Evolutionary conservation across 257 asterid genomes (phyloP), one percentile per base, ranked within the genome.

Genomic region (Sherardia arvensis): DNA sequence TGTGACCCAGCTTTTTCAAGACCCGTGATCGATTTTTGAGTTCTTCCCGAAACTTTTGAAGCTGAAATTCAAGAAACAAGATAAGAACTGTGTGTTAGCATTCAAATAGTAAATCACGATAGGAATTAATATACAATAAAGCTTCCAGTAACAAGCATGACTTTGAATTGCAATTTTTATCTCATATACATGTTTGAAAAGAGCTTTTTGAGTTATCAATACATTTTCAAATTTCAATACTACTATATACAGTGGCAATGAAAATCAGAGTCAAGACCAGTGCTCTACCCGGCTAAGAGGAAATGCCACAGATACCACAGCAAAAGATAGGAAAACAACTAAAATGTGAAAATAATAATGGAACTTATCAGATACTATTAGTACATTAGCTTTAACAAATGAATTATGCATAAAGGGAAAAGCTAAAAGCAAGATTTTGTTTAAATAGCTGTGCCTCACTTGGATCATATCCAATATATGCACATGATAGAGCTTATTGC

Each of bases 21-120:
- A 93, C 99, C 69, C 95, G 87, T 15, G 96, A 93, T 12, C 99
- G 95, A 69, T 87, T 93, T 72, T 81, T 93, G 66, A 93, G 99
- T 79, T 93, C 99, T 72, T 90, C 94, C 7, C 97, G 93, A 32
- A 90, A 93, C 74, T 90, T 93, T 90, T 93, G 97, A 76, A 90
- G 97, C 97, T 92, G 87, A 64, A 69, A 71, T 43, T 34, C 5
- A 6, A 9, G 55, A 57, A 56, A 33, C 9, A 36, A 15, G 22
- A 47, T 11, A 15, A 38, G 34, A 43, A 21, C 4, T 58, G 26
- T 22, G 5, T 6, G 45, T 21, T 11, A 43, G 12, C 51, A 53
- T 22, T 1, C 2, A 51, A 43, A 20, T 1, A 15, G 25, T 20
- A 49, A 14, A 64, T 36, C 34, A 26, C 7, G 38, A 36, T 33